A percentile compares a stretch with the other conserved stretches of the same genome.
phyloP scores from a whole-genome alignment of 2,329 filamentous ascomycete genomes.

The Chaetomiaceae sp. region DNA sequence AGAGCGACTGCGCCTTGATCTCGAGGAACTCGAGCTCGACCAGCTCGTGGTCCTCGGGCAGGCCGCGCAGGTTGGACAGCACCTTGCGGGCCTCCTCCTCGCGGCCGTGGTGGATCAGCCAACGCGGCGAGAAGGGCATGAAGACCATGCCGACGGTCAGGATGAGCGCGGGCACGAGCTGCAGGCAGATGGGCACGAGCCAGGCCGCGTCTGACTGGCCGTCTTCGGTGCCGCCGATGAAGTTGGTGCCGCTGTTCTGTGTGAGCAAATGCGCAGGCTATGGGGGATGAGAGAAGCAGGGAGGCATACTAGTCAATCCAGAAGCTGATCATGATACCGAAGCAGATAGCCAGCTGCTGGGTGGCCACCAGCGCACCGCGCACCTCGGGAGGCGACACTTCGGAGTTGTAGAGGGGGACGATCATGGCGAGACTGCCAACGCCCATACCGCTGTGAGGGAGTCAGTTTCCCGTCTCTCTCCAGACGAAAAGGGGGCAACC shows the following conservation, averaged over 20 bases:
- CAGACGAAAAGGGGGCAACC: slow-evolving; percentile 11
- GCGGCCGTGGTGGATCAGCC: slow-evolving; percentile 66
- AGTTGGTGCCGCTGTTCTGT: slow-evolving; percentile 53
- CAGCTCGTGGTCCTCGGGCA: slow-evolving; percentile 60
- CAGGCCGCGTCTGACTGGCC: slow-evolving; percentile 64
- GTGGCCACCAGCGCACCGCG: slow-evolving; percentile 45
- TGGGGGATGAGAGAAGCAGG: background rate
- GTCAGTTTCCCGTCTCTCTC: background rate
- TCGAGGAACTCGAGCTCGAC: slow-evolving; percentile 76
- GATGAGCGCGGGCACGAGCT: slow-evolving; percentile 62
- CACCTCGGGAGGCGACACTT: slow-evolving; percentile 45
- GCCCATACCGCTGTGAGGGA: slow-evolving; percentile 51
- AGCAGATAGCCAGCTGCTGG: slow-evolving; percentile 52
- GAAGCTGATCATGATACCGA: slow-evolving; percentile 61
- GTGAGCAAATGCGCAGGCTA: slow-evolving; percentile 13
- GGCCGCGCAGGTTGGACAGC: slow-evolving; percentile 59
- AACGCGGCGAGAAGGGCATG: slow-evolving; percentile 75
- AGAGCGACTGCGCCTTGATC: slow-evolving; percentile 73
- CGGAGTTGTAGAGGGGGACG: slow-evolving; percentile 44
- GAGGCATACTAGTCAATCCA: slow-evolving; percentile 54
- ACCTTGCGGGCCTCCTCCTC: slow-evolving; percentile 63
- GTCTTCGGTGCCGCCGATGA: slow-evolving; percentile 52
- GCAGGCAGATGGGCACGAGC: slow-evolving; percentile 68
- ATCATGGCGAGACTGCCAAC: slow-evolving; percentile 67
- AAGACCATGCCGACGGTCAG: slow-evolving; percentile 69